Evolutionary conservation across 2,329 filamentous ascomycete genomes (phyloP).

Genomic region (Aspergillus viridinutans): DNA sequence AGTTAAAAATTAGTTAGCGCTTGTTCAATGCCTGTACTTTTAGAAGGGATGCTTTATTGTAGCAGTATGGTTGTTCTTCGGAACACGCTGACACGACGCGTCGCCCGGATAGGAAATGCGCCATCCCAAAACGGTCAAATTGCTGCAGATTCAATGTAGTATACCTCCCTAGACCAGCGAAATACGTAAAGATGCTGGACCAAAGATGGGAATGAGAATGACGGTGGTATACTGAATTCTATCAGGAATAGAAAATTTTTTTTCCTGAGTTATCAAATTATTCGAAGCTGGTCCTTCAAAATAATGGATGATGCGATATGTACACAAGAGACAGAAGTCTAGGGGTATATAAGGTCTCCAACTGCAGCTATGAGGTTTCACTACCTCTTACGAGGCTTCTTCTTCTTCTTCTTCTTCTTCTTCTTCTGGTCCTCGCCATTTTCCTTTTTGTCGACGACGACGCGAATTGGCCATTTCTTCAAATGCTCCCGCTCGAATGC

Average conservation of each 20-base stretch:
- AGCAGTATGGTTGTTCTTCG: not conserved
- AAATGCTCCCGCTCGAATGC: slow-evolving; percentile 79
- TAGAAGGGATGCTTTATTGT: not conserved
- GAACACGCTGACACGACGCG: slow-evolving; percentile 24
- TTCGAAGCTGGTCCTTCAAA: not conserved
- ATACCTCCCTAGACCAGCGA: not conserved
- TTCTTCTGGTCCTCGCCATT: slow-evolving; percentile 37
- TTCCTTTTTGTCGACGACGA: slow-evolving; percentile 29
- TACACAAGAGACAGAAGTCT: not conserved
- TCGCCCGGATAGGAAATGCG: slow-evolving; percentile 12
- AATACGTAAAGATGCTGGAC: not conserved
- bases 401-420: slow-evolving; percentile 48
- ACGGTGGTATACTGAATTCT: not conserved
- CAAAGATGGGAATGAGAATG: not conserved
- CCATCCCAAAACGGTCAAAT: not conserved
- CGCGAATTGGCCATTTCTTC: slow-evolving; percentile 56
- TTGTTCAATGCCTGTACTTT: not conserved
- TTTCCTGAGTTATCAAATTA: not conserved
- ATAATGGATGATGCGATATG: not conserved
- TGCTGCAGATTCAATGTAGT: not conserved
- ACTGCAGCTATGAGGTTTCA: not conserved
- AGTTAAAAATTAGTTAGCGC: not conserved
- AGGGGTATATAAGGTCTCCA: slow-evolving; percentile 15
- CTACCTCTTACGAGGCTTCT: slow-evolving; percentile 43
- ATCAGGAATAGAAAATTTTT: not conserved